Percentiles rank a stretch among this genome's conserved stretches.
Evolutionary conservation across 1,139 yeast species (phyloP).

Genomic region (Kodamaea plutei): DNA sequence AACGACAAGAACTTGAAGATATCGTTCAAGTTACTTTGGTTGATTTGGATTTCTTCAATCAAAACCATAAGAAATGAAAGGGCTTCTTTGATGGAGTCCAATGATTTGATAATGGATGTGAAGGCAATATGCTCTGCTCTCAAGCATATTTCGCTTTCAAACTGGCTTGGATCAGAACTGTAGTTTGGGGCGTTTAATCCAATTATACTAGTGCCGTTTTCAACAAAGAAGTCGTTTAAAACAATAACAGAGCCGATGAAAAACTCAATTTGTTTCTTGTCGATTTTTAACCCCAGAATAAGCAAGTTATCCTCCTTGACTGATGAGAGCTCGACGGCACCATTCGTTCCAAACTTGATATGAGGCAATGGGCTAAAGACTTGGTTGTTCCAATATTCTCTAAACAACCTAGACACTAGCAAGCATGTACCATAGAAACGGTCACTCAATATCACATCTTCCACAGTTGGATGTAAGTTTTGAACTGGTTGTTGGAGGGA

Average conservation of each 20-base stretch:
- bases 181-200: slow-evolving; percentile 53
- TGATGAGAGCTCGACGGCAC: slow-evolving; percentile 35
- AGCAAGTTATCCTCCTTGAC: slow-evolving; percentile 46
- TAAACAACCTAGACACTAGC: slow-evolving; percentile 69
- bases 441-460: slow-evolving; percentile 82
- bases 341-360: slow-evolving; percentile 32
- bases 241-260: slow-evolving; percentile 65
- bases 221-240: slow-evolving; percentile 53
- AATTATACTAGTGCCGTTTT: slow-evolving; percentile 58
- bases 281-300: slow-evolving; percentile 44
- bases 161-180: slow-evolving; percentile 45
- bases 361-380: slow-evolving; percentile 53
- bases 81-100: slow-evolving; percentile 83
- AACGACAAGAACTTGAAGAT: slow-evolving; percentile 66
- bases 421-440: slow-evolving; percentile 89
- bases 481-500: slow-evolving; percentile 12
- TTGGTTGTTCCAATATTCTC: slow-evolving; percentile 72
- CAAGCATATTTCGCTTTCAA: slow-evolving; percentile 62
- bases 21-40: slow-evolving; percentile 47
- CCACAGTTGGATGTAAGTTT: slow-evolving; percentile 41
- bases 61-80: slow-evolving; percentile 80
- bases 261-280: slow-evolving; percentile 56
- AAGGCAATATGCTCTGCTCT: slow-evolving; percentile 93
- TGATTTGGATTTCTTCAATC: slow-evolving; percentile 63
- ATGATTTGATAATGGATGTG: slow-evolving; percentile 68